Conservation (phyloP, 1,284 basidiomycete species). For the Ceratorhiza oryzae-sativae region DNA sequence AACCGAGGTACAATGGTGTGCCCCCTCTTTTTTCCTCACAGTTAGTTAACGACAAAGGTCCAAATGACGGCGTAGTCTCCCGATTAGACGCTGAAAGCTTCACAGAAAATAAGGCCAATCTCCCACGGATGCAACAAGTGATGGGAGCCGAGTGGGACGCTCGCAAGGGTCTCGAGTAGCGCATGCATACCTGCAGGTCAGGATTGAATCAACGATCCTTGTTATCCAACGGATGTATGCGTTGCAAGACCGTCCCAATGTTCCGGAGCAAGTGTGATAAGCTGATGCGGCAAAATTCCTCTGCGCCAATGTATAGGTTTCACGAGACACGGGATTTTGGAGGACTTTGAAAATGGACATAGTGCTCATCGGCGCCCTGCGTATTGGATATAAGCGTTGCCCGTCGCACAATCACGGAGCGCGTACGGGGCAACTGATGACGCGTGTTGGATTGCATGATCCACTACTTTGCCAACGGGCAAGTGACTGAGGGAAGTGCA, state of each 20-base stretch:
- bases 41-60: constrained; percentile 1
- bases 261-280: constrained; percentile 17
- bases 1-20: neutral
- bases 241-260: neutral
- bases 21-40: neutral
- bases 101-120: neutral
- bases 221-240: neutral
- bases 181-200: constrained; percentile 31
- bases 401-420: neutral
- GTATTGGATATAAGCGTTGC: neutral
- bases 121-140: neutral
- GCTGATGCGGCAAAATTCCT: constrained; percentile 8
- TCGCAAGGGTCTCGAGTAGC: neutral
- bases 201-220: constrained; percentile 13
- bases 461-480: neutral
- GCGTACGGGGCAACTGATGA: neutral
- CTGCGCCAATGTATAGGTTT: neutral
- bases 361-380: neutral
- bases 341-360: constrained; percentile 8
- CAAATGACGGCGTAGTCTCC: neutral
- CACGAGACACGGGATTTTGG: neutral
- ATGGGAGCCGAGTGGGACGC: neutral
- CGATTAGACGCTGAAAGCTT: neutral
- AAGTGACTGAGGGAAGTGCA: neutral
- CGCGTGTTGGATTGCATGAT: neutral